Percentiles rank a stretch among this genome's conserved stretches.
These are phyloP conservation scores for Wickerhamiella allomyrinae DNA, from an alignment of 805 yeast species.

Conservation along the genomic window DNA sequence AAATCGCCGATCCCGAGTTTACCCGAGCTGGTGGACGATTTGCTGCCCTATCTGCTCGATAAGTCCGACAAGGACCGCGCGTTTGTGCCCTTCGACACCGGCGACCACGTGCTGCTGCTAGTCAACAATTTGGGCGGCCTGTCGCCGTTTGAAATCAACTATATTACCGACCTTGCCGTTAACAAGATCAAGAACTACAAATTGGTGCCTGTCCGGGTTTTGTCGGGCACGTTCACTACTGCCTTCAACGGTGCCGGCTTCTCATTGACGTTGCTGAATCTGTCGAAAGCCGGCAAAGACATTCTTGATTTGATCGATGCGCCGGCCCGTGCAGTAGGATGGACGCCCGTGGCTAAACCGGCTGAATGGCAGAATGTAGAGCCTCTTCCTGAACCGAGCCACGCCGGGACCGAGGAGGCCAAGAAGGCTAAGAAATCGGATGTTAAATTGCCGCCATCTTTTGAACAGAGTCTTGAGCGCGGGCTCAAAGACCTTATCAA, in stretches of 20 bases:
- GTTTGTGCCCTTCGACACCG: constrained; percentile 50
- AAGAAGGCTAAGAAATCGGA: constrained; percentile 31
- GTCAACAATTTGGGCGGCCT: constrained; percentile 86
- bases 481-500: constrained; percentile 31
- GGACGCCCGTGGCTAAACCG: constrained; percentile 32
- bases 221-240: constrained; percentile 71
- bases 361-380: constrained; percentile 17
- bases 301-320: constrained; percentile 48
- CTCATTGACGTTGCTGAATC: constrained; percentile 67
- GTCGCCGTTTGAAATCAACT: constrained; percentile 62
- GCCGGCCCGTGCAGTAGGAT: constrained; percentile 69
- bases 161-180: constrained; percentile 49
- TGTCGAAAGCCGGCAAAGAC: constrained; percentile 35
- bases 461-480: constrained; percentile 1
- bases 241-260: constrained; percentile 89
- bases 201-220: constrained; percentile 47
- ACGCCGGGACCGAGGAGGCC: constrained; percentile 11
- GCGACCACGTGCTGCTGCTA: constrained; percentile 56
- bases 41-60: constrained; percentile 50
- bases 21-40: constrained; percentile 40
- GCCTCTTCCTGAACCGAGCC: constrained; percentile 8
- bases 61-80: constrained; percentile 60
- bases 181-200: constrained; percentile 31
- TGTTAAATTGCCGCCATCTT: constrained; percentile 23
- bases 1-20: constrained; percentile 56